Conservation (phyloP, 306 rosid species). For the Medicago ruthenica region DNA sequence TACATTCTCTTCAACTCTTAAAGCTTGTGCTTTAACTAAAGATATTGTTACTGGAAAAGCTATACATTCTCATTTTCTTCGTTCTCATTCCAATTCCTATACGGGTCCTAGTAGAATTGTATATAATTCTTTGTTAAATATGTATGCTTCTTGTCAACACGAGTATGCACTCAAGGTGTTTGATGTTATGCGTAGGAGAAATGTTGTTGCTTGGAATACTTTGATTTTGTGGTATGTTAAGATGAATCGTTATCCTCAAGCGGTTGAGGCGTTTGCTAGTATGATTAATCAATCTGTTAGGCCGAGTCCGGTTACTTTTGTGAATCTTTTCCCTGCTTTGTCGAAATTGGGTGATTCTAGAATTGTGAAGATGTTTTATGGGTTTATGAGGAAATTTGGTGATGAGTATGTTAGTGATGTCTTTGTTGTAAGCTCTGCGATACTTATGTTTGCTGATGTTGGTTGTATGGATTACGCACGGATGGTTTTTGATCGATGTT, state of each 20-base stretch:
- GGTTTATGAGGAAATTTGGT: conserved; percentile 65
- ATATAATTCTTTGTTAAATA: conserved; percentile 72
- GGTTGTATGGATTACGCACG: conserved; percentile 61
- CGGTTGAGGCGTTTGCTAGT: conserved; percentile 52
- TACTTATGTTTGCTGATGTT: conserved; percentile 75
- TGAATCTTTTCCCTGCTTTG: conserved; percentile 73
- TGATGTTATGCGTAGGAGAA: conserved; percentile 64
- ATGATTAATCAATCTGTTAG: conserved; percentile 52
- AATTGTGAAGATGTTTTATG: conserved; percentile 55
- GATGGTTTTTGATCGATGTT: conserved; percentile 61
- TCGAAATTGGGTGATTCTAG: conserved; percentile 46
- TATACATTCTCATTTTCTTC: conserved; percentile 72
- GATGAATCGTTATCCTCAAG: conserved; percentile 57
- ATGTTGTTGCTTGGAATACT: conserved; percentile 88
- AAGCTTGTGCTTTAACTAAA: conserved; percentile 73
- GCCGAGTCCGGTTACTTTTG: conserved; percentile 74
- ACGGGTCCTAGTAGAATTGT: conserved; percentile 73
- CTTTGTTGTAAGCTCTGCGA: conserved; percentile 78
- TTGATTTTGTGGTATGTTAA: conserved; percentile 76
- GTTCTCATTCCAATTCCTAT: conserved; percentile 48
- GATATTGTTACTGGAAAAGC: conserved; percentile 66
- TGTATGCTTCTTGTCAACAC: conserved; percentile 68
- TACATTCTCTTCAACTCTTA: conserved; percentile 83
- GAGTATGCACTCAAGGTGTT: conserved; percentile 74
- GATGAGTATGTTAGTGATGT: conserved; percentile 62